A percentile compares a stretch with the other conserved stretches of the same genome.
Conservation (phyloP, 78 protist species). For the Chrysochromulina parva region DNA sequence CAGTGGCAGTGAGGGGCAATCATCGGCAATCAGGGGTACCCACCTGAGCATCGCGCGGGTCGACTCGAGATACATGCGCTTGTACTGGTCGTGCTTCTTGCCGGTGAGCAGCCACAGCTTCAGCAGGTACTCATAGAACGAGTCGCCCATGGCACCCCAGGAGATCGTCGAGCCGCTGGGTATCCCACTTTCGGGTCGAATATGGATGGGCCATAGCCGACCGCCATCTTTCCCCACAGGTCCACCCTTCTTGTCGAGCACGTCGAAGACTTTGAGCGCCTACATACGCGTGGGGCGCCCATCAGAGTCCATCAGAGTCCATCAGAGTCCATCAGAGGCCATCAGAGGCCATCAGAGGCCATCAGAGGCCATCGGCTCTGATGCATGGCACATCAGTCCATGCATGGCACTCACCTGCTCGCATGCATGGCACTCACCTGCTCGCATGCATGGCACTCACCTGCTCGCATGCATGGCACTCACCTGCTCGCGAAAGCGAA, state of each 20-base stretch:
- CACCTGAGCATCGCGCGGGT: not conserved
- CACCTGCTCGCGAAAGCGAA: not conserved
- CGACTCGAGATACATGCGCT: slow-evolving; percentile 50
- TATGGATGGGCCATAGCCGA: slow-evolving; percentile 22
- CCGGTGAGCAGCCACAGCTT: slow-evolving; percentile 39
- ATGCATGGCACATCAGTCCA: too few relatives aligned
- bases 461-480: too few relatives aligned
- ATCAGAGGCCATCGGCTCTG: too few relatives aligned
- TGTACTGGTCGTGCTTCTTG: slow-evolving; percentile 39
- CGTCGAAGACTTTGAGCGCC: not conserved
- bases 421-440: too few relatives aligned
- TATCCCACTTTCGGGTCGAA: not conserved
- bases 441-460: too few relatives aligned
- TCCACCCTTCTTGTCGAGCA: not conserved
- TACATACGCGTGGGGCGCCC: too few relatives aligned
- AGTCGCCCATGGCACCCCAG: slow-evolving; percentile 72
- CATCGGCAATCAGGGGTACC: too few relatives aligned
- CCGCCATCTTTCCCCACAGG: not conserved
- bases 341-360: too few relatives aligned
- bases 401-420: too few relatives aligned
- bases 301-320: too few relatives aligned
- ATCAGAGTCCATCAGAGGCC: too few relatives aligned
- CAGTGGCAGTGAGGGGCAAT: too few relatives aligned
- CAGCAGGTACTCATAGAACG: slow-evolving; percentile 83
- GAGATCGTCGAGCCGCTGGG: not conserved